phyloP scores from a whole-genome alignment of 257 asterid species.

The Thymus quinquecostatus region DNA sequence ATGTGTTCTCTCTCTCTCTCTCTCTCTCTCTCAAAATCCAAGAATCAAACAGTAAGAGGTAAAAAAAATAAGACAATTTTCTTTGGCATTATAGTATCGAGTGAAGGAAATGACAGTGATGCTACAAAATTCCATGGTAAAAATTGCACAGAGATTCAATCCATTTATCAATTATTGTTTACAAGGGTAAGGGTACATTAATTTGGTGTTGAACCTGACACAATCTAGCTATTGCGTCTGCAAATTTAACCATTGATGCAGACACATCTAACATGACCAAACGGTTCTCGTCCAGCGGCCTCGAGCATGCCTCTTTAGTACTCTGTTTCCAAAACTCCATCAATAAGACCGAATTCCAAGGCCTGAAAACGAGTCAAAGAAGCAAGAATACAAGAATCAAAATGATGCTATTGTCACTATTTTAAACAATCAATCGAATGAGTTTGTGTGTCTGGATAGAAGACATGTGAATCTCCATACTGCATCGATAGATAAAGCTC shows the following conservation, averaged over 20 bases:
- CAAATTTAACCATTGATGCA: background rate
- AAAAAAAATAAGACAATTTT: background rate
- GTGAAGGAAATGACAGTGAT: background rate
- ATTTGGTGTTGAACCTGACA: background rate
- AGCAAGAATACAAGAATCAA: background rate
- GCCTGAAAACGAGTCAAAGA: slow-evolving; percentile 58
- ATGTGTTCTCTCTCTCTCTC: background rate
- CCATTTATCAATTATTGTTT: background rate
- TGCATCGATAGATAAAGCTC: background rate
- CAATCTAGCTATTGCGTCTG: background rate
- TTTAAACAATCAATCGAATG: background rate
- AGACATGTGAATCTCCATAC: background rate
- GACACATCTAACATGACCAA: background rate
- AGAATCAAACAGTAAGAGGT: background rate
- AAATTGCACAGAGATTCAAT: slow-evolving; percentile 1
- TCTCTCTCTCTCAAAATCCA: background rate
- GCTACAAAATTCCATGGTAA: slow-evolving; percentile 15
- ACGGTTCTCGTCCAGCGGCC: background rate
- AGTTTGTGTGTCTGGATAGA: background rate
- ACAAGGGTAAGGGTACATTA: slow-evolving; percentile 5
- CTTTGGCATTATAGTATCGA: background rate
- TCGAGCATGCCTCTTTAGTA: slow-evolving; percentile 43
- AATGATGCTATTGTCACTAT: background rate
- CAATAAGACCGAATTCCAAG: slow-evolving; percentile 91
- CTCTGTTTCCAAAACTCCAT: slow-evolving; percentile 85